phyloP scores from a whole-genome alignment of 768 basidiomycete genomes.

The Boletus fagicola region DNA sequence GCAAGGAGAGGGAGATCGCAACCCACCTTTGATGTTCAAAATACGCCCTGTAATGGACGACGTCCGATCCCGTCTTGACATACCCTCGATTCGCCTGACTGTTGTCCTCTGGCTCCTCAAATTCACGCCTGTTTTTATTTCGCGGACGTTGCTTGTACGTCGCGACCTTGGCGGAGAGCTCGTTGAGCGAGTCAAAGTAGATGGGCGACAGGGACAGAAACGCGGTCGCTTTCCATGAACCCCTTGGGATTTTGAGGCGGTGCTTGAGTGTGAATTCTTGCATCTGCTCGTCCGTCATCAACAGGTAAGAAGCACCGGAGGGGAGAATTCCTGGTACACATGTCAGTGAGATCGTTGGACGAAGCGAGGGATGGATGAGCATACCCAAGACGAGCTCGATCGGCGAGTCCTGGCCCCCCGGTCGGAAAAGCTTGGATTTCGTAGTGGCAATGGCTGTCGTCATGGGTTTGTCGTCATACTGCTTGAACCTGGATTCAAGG shows the following conservation, averaged over 20 bases:
- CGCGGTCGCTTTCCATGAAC: constrained; percentile 16
- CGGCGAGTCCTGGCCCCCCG: constrained; percentile 23
- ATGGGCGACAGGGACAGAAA: constrained; percentile 52
- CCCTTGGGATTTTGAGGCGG: constrained; percentile 14
- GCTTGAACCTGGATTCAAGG: constrained; percentile 27
- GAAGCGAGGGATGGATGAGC: not conserved
- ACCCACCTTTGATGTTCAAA: constrained; percentile 48
- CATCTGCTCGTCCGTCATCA: constrained; percentile 39
- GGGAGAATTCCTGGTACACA: constrained; percentile 40
- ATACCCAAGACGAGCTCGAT: constrained; percentile 48
- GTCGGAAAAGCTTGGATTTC: constrained; percentile 32
- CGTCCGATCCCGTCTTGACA: constrained; percentile 17
- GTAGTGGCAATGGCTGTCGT: constrained; percentile 29
- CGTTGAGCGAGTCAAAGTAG: constrained; percentile 32
- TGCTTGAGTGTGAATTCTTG: constrained; percentile 21
- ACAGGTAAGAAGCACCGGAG: constrained; percentile 44
- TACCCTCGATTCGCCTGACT: constrained; percentile 45
- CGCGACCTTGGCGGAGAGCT: constrained; percentile 39
- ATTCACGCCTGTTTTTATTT: constrained; percentile 30
- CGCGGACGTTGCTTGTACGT: constrained; percentile 38
- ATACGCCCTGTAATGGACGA: constrained; percentile 33
- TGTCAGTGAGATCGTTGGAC: not conserved
- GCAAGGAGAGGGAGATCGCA: not conserved
- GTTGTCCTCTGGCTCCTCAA: constrained; percentile 29
- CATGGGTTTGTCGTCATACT: constrained; percentile 37